Evolutionary conservation across 202 grass and related monocot species (phyloP), one percentile per base, ranked within the genome.

Genomic region (Setaria viridis): DNA sequence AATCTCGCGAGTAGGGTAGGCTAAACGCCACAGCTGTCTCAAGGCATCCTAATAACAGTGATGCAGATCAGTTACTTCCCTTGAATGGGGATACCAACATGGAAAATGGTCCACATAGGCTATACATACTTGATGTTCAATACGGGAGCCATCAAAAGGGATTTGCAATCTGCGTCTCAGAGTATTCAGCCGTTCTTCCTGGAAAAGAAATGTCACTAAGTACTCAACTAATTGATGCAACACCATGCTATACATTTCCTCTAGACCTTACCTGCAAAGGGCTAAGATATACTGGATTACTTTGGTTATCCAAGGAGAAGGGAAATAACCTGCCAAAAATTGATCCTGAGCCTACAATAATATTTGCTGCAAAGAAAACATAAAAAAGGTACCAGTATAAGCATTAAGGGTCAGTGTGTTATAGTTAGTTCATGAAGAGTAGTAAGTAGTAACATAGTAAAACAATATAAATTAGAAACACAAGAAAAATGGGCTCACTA

Each of bases 111-210:
- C 7, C n/a, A 83, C 32, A 79, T 16, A 55, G 25, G 55, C 35
- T 58, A 20, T 55, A 78, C 70, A 32, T 91, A 98, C 93, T 87
- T 95, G 93, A 72, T 99, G 96, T 55, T 99, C 91, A 75, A 89
- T 57, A 88, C 84, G 76, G 42, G 96, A 94, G 39, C 91, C 91
- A 79, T 99, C 96, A 48, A 99, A 99, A 70, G 90, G 85, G 66
- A 99, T 91, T 80, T 95, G 70, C 67, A 99, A 86, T 88, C 96
- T 95, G 66, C 54, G 45, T 76, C 82, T 94, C 67, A 99, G 78
- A 85, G 37, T 71, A 82, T 81, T 89, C 79, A 95, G 62, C 79
- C 91, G 92, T 91, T 99, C 93, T 95, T 94, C 96, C 96, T 99
- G 84, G 47, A 92, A 89, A 15, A 70, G 55, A 84, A 58, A 92